Conservation (phyloP, 2,329 filamentous ascomycete genomes). For the Neurospora crassa region DNA sequence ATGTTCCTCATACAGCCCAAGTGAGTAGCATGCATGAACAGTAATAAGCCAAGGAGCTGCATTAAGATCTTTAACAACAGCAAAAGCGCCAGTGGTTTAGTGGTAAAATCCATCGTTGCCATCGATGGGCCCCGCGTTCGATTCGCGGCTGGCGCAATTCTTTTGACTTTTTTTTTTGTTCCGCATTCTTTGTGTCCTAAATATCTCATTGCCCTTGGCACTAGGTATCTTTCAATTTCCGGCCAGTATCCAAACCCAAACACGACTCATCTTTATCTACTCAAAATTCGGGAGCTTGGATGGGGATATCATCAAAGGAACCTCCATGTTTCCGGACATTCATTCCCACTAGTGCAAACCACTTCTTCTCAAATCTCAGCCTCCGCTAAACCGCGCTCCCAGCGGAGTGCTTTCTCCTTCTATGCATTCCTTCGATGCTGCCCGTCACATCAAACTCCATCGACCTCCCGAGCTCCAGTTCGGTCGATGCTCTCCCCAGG, state of each 20-base stretch:
- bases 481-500: not conserved
- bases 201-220: not conserved
- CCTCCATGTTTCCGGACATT: not conserved
- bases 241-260: not conserved
- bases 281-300: not conserved
- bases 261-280: not conserved
- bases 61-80: not conserved
- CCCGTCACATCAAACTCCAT: not conserved
- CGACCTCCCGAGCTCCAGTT: not conserved
- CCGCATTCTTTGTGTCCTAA: not conserved
- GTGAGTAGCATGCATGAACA: not conserved
- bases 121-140: constrained; percentile 34
- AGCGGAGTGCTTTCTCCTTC: not conserved
- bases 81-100: constrained; percentile 32
- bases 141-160: constrained; percentile 18
- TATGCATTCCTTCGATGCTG: not conserved
- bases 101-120: constrained; percentile 46
- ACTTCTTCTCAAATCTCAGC: not conserved
- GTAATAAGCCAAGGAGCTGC: not conserved
- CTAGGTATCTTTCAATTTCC: not conserved
- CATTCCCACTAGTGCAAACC: not conserved
- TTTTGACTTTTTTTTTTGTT: not conserved
- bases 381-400: not conserved
- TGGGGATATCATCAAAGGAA: not conserved
- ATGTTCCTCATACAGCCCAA: not conserved